Evolutionary conservation across 2,329 filamentous ascomycete genomes (phyloP), one percentile per base, ranked within the genome.

Genomic region (Aspergillus vadensis): DNA sequence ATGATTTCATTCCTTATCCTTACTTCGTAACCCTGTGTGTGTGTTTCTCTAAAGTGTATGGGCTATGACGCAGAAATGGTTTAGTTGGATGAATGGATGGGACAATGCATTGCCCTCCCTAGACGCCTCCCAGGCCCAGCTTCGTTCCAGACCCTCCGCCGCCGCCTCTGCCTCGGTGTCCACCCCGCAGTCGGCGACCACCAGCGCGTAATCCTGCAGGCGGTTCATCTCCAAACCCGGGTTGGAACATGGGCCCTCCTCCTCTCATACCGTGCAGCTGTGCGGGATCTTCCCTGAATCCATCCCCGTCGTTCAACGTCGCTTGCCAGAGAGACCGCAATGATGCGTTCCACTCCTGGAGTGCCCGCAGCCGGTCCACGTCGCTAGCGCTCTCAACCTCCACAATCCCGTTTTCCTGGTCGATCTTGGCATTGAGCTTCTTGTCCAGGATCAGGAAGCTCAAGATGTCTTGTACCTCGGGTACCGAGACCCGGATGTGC

Each of bases 391-490:
- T 90, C 62, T 89, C 87, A 62, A 97, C 91, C 76, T 92, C 87
- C 21, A 99, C 88, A 0, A 88, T 91, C 50, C 94, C 92, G 60
- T 86, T 85, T 76, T 92, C 88, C 79, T 98, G 91, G 77, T 99
- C 91, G 71, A 99, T 94, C 76, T 89, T 90, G 63, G 92, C 95
- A 54, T 88, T 84, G 67, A 99, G 88, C 74, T 92, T 91, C 71
- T 91, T 89, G 74, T 97, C 92, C 63, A 97, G 86, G 65, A 99
- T 98, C 56, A 98, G 82, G 78, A 93, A 97, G 51, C 92, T 90
- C n/a, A 98, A 81, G 63, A 99, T 98, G 70, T 99, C 95, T 78
- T 96, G 90, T 2, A 97, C 92, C 77, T 99, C 95, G 14, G 86
- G 81, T 50, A 92, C 85, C 27, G 89, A 88, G 66, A 99, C 96